Percentiles rank a stretch among this genome's conserved stretches.
These are phyloP conservation scores for Heterobasidion annosum DNA, from an alignment of 1,284 basidiomycete genomes.

Conservation along the genomic window DNA sequence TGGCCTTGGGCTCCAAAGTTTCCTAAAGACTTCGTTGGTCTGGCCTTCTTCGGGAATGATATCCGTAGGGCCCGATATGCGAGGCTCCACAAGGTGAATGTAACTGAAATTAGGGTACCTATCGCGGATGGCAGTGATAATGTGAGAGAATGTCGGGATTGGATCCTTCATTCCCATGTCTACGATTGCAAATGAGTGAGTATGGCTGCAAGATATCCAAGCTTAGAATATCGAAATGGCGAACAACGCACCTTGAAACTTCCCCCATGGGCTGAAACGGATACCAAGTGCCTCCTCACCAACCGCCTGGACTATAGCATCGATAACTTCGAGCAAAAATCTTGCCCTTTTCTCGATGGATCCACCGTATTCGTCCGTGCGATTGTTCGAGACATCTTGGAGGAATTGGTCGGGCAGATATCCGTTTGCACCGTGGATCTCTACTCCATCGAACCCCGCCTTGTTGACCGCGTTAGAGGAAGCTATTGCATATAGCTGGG, in stretches of 20 bases:
- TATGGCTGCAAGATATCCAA: neutral
- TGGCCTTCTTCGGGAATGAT: slow-evolving; percentile 4
- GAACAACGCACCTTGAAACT: slow-evolving; percentile 20
- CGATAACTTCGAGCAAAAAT: slow-evolving; percentile 39
- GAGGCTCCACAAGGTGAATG: slow-evolving; percentile 33
- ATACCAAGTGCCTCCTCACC: slow-evolving; percentile 34
- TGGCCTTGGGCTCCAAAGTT: slow-evolving; percentile 20
- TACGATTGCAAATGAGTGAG: slow-evolving; percentile 5
- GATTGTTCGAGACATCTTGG: slow-evolving; percentile 24
- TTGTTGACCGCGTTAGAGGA: slow-evolving; percentile 29
- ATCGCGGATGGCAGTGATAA: slow-evolving; percentile 25
- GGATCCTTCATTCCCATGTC: slow-evolving; percentile 41
- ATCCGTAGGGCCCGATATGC: slow-evolving; percentile 12
- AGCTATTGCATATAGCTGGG: slow-evolving; percentile 24
- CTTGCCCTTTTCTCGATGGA: slow-evolving; percentile 27
- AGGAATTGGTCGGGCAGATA: slow-evolving; percentile 17
- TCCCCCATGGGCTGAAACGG: slow-evolving; percentile 44
- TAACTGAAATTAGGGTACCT: slow-evolving; percentile 41
- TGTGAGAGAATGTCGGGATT: slow-evolving; percentile 29
- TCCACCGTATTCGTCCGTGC: slow-evolving; percentile 31
- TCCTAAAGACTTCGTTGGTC: slow-evolving; percentile 23
- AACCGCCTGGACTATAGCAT: slow-evolving; percentile 26
- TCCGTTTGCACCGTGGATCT: slow-evolving; percentile 26
- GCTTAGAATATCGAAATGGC: neutral
- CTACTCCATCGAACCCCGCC: slow-evolving; percentile 40